Evolutionary conservation across 331 rosid species (phyloP).

Genomic region (Quercus phellos): DNA sequence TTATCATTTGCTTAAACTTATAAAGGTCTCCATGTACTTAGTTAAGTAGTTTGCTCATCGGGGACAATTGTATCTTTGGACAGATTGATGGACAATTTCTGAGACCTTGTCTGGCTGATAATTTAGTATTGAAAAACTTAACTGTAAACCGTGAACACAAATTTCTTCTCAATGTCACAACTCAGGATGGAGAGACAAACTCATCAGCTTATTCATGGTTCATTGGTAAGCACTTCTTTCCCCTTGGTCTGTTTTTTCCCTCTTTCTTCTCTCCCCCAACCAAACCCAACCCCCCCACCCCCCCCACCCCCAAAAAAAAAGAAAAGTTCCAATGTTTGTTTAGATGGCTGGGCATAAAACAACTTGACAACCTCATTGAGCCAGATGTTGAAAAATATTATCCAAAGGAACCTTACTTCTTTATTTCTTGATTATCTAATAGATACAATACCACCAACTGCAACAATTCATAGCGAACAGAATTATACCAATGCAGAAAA

Average conservation of each 20-base stretch:
- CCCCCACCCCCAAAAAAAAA: not conserved
- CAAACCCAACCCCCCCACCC: accelerated
- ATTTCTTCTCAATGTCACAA: conserved; percentile 45
- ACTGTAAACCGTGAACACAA: conserved; percentile 37
- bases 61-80: not conserved
- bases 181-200: conserved; percentile 36
- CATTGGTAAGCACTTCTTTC: conserved; percentile 39
- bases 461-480: conserved; percentile 37
- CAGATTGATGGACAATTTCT: conserved; percentile 55
- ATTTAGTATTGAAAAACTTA: conserved; percentile 36
- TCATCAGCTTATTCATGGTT: conserved; percentile 62
- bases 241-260: not conserved
- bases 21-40: no score
- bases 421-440: conserved; percentile 10
- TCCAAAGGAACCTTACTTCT: not conserved
- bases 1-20: no score
- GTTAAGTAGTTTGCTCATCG: not conserved
- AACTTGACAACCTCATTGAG: no score
- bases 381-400: not conserved
- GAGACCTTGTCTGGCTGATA: conserved; percentile 37
- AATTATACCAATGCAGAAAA: conserved; percentile 41
- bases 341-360: no score
- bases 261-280: not conserved
- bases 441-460: conserved; percentile 66
- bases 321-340: not conserved